Base-by-base conservation (phyloP, 345 rosid genomes). In the Murraya paniculata region DNA sequence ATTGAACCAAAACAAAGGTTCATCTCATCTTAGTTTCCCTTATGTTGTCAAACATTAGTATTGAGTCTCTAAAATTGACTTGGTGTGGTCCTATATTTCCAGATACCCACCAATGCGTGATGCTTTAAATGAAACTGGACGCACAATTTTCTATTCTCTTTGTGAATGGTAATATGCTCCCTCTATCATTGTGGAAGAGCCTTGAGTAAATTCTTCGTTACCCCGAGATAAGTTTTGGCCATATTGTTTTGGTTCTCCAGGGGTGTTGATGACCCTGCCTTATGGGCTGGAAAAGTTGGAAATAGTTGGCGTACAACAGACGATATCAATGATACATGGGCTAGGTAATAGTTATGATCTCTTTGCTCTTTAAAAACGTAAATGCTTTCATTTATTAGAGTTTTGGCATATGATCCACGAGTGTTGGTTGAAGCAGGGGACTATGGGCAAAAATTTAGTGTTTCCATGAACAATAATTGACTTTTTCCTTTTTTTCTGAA, bases 231-330 rank as follows among this genome's bases (percentile, higher is more conserved):
- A 75, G 50, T 72, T 56, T 74, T 57, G 61, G 33, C 38, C 81
- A 36, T 33, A 39, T 60, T 59, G 64, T 56, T 72, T 74, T 79
- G 79, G 67, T 79, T 79, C 79, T 78, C 33, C 82, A 95, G 97
- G 99, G 99, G 98, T 21, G 98, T 83, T 30, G 94, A 95, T 30
- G 92, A 93, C 81, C 98, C 98, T 73, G 97, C 99, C 74, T 87
- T 93, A 74, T 95, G 98, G 99, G 98, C 98, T 16, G 87, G 88
- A 64, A 92, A 86, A 79, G 88, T 93, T 82, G 99, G 98, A 77
- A 95, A 95, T 87, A 95, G 99, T 87, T 95, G 99, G 99, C 98
- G 98, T 61, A 95, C 97, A 22, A 91, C 98, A 8, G 94, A 87
- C 61, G 99, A 95, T 86, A 95, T 95, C 81, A 93, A 90, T 58